Evolutionary conservation across 23 red algal genomes (phyloP).

Genomic region (Agarophyton chilense): DNA sequence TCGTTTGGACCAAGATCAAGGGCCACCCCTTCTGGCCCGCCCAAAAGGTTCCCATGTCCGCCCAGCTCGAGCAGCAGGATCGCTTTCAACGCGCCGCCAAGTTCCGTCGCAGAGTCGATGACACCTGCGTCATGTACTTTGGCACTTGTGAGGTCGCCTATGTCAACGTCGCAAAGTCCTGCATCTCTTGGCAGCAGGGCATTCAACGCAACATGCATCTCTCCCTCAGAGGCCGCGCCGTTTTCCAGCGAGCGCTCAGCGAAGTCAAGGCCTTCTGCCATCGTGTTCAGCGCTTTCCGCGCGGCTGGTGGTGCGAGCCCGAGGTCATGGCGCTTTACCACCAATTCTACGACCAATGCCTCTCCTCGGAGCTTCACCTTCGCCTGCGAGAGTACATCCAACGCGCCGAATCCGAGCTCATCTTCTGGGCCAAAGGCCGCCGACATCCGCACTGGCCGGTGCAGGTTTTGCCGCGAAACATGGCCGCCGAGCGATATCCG

Average conservation of each 20-base stretch:
- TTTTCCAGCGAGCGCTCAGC: conserved; percentile 57
- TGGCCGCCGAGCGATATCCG: conserved; percentile 54
- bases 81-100: conserved; percentile 38
- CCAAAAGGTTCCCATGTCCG: conserved; percentile 32
- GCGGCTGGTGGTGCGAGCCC: conserved; percentile 73
- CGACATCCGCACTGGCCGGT: conserved; percentile 73
- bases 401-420: conserved; percentile 47
- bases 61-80: conserved; percentile 1
- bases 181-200: conserved; percentile 54
- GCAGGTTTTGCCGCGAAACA: conserved; percentile 55
- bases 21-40: conserved; percentile 77
- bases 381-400: conserved; percentile 13
- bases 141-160: conserved; percentile 71
- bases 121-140: conserved; percentile 81
- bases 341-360: conserved; percentile 33
- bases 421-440: conserved; percentile 67
- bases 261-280: conserved; percentile 64
- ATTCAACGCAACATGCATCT: conserved; percentile 38
- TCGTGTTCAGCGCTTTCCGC: conserved; percentile 34
- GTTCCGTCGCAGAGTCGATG: conserved; percentile 34
- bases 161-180: conserved; percentile 30
- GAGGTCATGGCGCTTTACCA: conserved; percentile 42
- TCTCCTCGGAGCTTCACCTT: not conserved
- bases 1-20: conserved; percentile 83
- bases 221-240: not conserved